Percentiles rank a stretch among this genome's conserved stretches.
These are phyloP conservation scores for Fusarium lyarnte DNA, from an alignment of 2,329 filamentous ascomycete species.

Conservation along the genomic window DNA sequence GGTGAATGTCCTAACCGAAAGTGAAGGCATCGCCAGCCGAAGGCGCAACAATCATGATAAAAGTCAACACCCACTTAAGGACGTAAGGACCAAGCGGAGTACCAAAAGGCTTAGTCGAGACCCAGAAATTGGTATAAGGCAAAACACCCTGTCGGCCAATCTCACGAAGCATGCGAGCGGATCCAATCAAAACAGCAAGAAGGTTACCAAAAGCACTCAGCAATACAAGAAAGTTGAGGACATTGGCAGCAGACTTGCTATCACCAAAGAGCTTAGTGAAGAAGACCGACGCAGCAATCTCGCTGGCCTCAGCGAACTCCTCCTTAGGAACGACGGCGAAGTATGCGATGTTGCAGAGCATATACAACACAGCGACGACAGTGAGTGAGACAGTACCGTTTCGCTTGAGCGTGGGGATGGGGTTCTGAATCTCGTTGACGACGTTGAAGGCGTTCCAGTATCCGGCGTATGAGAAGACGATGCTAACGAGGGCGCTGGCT, in stretches of 20 bases:
- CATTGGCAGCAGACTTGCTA: slow-evolving; percentile 57
- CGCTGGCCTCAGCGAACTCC: slow-evolving; percentile 61
- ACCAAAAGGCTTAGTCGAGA: slow-evolving; percentile 69
- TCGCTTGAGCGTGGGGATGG: slow-evolving; percentile 63
- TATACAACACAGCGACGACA: slow-evolving; percentile 63
- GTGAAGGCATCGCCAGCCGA: slow-evolving; percentile 73
- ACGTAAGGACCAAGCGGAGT: slow-evolving; percentile 69
- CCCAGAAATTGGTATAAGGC: slow-evolving; percentile 69
- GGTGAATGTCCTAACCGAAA: slow-evolving; percentile 55
- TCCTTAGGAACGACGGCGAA: slow-evolving; percentile 65
- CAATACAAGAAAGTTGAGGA: slow-evolving; percentile 66
- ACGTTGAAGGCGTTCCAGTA: slow-evolving; percentile 70
- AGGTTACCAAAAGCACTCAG: slow-evolving; percentile 69
- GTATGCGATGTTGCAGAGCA: slow-evolving; percentile 69
- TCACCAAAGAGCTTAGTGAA: slow-evolving; percentile 67
- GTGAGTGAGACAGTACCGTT: slow-evolving; percentile 60
- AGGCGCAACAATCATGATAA: slow-evolving; percentile 68
- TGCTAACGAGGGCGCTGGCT: slow-evolving; percentile 62
- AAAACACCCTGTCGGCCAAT: slow-evolving; percentile 70
- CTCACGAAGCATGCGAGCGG: slow-evolving; percentile 67
- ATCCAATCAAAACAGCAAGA: slow-evolving; percentile 63
- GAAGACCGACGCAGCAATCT: slow-evolving; percentile 66
- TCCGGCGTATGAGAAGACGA: slow-evolving; percentile 67
- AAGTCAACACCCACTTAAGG: slow-evolving; percentile 65
- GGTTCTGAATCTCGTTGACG: slow-evolving; percentile 70